These are phyloP conservation scores for Pythium scleroteichum DNA, from an alignment of 352 stramenopile species.

Conservation along the genomic window DNA sequence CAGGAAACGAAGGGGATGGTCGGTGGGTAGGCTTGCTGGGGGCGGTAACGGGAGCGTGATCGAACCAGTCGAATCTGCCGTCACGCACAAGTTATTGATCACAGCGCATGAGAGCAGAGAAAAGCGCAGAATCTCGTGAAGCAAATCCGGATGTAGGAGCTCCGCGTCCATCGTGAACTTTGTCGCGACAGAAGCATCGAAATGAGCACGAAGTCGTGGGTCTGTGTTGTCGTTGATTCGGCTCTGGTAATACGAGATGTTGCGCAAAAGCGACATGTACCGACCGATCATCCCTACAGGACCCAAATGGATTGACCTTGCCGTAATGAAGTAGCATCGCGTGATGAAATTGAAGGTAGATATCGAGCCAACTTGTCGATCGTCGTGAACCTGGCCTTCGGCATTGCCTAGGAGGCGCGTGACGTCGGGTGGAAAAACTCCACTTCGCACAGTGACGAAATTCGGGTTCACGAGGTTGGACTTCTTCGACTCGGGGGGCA, in stretches of 20 bases:
- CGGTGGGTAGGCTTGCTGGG: constrained; percentile 26
- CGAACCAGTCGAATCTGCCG: background rate
- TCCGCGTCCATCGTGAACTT: constrained; percentile 86
- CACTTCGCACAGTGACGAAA: constrained; percentile 52
- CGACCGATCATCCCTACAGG: constrained; percentile 82
- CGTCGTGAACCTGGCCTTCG: constrained; percentile 29
- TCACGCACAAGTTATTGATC: constrained; percentile 57
- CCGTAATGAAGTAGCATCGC: constrained; percentile 95
- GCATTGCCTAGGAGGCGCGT: constrained; percentile 53
- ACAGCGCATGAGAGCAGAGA: constrained; percentile 63
- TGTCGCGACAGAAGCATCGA: constrained; percentile 63
- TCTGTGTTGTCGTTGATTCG: constrained; percentile 78
- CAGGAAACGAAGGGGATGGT: constrained; percentile 70
- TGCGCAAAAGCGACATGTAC: constrained; percentile 87
- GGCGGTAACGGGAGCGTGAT: constrained; percentile 45
- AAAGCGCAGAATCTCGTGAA: constrained; percentile 79
- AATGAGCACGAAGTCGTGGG: constrained; percentile 68
- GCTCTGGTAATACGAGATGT: constrained; percentile 88
- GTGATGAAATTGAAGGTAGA: constrained; percentile 96
- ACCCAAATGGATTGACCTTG: constrained; percentile 91
- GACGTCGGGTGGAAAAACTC: constrained; percentile 64
- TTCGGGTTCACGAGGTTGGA: constrained; percentile 63
- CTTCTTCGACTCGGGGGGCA: constrained; percentile 79
- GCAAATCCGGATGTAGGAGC: constrained; percentile 70
- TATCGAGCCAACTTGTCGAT: constrained; percentile 16